Evolutionary conservation across 768 basidiomycete species (phyloP), one percentile per base, ranked within the genome.

Genomic region (Suillus decipiens): DNA sequence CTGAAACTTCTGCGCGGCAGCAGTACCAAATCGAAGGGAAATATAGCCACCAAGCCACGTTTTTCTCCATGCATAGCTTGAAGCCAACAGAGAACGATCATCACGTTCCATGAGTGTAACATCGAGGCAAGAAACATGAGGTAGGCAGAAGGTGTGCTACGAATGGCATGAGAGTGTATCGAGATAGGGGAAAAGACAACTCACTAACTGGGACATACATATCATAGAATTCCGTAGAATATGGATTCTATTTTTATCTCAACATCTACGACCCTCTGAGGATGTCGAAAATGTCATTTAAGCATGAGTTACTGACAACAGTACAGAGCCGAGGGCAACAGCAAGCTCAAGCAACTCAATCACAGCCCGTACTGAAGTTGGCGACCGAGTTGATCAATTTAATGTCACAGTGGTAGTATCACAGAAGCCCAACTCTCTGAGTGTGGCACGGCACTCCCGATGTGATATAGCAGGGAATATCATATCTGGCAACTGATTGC

Each of bases 1-100:
- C 56, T 57, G 56, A 37, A 57, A 57, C 56, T 57, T 41, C 56
- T 57, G 39, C 37, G 41, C 56, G 56, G 56, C 6, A 36, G 24
- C 24, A 17, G 55, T 57, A 57, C 37, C 55, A 37, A 28, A 56
- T 24, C 34, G 36, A 24, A 56, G 22, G 36, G 36, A 39, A 17
- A 33, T 10, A 53, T 34, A 33, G n/a, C 17, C 31, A 19, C 19
- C 11, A 51, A 51, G 28, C 11, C 19, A 19, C 17, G 10, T 19
- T 10, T 53, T 53, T 53, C 31, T 31, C 51, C 51, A 19, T 53
- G 51, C 51, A 5, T 19, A 34, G 33, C 33, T n/a, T 19, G 11
- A 53, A 53, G 19, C 51, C 31, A 33, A 33, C 51, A 33, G 5
- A 34, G 31, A 33, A 33, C 19, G 10, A 53, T 53, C 31, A 33